These are phyloP conservation scores for Saprolegnia parasitica DNA, from an alignment of 352 stramenopile genomes.

Conservation along the genomic window DNA sequence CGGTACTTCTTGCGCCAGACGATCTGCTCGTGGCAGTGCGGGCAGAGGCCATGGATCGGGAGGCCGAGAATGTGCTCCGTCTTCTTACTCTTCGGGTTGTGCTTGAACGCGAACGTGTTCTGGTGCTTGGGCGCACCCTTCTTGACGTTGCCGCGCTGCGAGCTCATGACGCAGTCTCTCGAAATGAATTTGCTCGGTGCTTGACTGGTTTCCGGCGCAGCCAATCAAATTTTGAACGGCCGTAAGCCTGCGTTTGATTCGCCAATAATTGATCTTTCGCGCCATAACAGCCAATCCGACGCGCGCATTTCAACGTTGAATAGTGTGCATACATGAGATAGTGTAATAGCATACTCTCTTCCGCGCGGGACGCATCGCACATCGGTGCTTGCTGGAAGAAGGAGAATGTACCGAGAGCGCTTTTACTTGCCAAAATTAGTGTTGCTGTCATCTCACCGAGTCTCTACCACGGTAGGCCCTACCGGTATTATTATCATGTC, in stretches of 20 bases:
- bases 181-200: constrained; percentile 3
- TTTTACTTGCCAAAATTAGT: too few relatives aligned
- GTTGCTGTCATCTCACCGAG: too few relatives aligned
- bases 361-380: too few relatives aligned
- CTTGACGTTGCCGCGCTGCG: constrained; percentile 78
- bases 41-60: constrained; percentile 90
- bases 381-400: too few relatives aligned
- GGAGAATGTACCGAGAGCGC: too few relatives aligned
- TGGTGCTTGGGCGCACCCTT: constrained; percentile 92
- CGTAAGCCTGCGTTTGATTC: not conserved
- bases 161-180: constrained; percentile 53
- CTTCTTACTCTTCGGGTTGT: constrained; percentile 98
- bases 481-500: too few relatives aligned
- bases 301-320: too few relatives aligned
- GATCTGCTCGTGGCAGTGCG: constrained; percentile 94
- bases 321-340: too few relatives aligned
- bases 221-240: constrained; percentile 19
- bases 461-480: too few relatives aligned
- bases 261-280: not conserved
- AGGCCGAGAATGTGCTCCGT: constrained; percentile 90
- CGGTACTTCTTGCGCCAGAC: constrained; percentile 99
- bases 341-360: too few relatives aligned
- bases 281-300: not conserved
- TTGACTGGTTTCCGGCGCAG: constrained; percentile 16
- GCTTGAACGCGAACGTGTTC: constrained; percentile 97